phyloP scores from a whole-genome alignment of 2,329 filamentous ascomycete species.

The Colletotrichum aenigma region DNA sequence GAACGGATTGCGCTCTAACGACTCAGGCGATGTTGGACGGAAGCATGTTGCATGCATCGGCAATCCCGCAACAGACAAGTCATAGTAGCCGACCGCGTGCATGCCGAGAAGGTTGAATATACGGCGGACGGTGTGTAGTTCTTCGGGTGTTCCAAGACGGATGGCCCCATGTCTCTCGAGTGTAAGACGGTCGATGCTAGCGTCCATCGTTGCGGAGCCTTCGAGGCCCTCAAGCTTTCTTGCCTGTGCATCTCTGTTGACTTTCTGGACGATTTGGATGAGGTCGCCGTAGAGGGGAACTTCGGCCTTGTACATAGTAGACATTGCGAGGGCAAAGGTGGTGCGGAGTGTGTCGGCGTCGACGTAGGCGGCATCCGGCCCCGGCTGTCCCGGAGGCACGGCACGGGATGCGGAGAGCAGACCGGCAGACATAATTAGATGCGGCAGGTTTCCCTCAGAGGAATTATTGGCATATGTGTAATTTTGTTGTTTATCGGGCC shows the following conservation, averaged over 20 bases:
- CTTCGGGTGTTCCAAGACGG: conserved; percentile 47
- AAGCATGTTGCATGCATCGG: conserved; percentile 59
- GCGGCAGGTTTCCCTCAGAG: not conserved
- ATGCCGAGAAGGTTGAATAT: conserved; percentile 53
- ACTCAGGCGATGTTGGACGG: conserved; percentile 38
- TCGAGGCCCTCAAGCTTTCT: not conserved
- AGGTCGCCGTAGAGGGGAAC: conserved; percentile 38
- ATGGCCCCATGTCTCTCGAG: conserved; percentile 51
- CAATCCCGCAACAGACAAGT: conserved; percentile 48
- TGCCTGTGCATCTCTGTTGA: conserved; percentile 23
- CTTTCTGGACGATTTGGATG: conserved; percentile 30
- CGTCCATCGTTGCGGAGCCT: not conserved
- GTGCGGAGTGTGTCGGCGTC: conserved; percentile 26
- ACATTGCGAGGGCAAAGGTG: conserved; percentile 34
- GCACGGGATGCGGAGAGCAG: not conserved
- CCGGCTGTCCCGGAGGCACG: not conserved
- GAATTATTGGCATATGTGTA: not conserved
- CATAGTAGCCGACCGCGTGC: conserved; percentile 56
- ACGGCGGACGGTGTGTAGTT: conserved; percentile 45
- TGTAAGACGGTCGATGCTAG: not conserved
- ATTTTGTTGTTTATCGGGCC: not conserved
- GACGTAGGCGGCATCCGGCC: not conserved
- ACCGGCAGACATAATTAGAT: not conserved
- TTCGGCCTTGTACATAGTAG: conserved; percentile 37
- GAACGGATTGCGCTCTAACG: conserved; percentile 48